Conservation (phyloP, 805 yeast genomes). For the Lipomyces sp. region DNA sequence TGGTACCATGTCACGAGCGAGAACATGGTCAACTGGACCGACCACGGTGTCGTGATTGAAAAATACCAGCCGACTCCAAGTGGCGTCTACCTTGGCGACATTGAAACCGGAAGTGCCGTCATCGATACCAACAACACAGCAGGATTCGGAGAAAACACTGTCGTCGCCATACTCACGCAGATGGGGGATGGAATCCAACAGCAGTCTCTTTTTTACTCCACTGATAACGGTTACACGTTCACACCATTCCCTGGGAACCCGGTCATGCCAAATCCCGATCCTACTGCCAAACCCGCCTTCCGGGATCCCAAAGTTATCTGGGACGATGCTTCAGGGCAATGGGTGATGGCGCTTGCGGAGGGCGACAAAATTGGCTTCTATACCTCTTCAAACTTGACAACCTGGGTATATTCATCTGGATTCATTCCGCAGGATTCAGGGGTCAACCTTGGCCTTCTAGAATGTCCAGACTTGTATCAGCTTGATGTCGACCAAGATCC, state of each 20-base stretch:
- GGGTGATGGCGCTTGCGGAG: not conserved
- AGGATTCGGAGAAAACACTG: not conserved
- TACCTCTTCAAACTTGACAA: not conserved
- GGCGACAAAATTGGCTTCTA: not conserved
- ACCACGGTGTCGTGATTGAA: not conserved
- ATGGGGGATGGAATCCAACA: not conserved
- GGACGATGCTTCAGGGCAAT: not conserved
- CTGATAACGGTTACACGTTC: not conserved
- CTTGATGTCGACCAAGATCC: not conserved
- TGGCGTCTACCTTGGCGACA: not conserved
- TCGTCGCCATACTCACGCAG: not conserved
- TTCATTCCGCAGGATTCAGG: not conserved
- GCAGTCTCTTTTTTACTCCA: constrained; percentile 3
- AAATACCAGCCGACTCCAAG: not conserved
- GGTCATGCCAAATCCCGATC: not conserved
- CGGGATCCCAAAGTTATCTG: not conserved
- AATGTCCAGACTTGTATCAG: not conserved
- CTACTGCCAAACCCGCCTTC: not conserved
- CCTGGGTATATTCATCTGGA: not conserved
- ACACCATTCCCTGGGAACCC: constrained; percentile 2
- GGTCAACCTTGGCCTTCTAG: not conserved
- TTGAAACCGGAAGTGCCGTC: constrained; percentile 1
- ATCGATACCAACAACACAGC: not conserved
- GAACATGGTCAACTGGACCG: not conserved
- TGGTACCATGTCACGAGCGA: constrained; percentile 3